A percentile compares a stretch with the other conserved stretches of the same genome.
phyloP scores from a whole-genome alignment of 2,329 filamentous ascomycete genomes.

The Beauveria caledonica region DNA sequence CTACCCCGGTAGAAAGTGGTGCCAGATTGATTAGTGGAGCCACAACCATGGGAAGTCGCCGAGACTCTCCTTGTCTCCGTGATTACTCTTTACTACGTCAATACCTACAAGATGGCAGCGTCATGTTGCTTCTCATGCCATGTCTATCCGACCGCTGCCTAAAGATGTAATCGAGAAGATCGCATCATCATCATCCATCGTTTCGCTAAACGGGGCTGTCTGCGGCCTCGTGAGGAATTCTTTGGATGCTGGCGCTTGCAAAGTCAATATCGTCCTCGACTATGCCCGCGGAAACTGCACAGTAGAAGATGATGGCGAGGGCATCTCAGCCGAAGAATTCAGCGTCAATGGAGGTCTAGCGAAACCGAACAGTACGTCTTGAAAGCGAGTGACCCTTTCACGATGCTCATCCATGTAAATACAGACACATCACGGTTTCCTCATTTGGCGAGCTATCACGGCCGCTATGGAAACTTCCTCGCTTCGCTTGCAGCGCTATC shows the following conservation, averaged over 20 bases:
- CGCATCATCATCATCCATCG: slow-evolving; percentile 75
- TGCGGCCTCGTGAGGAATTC: slow-evolving; percentile 73
- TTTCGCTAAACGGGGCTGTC: slow-evolving; percentile 62
- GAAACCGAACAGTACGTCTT: slow-evolving; percentile 58
- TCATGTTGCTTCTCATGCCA: slow-evolving; percentile 22
- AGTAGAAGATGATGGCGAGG: slow-evolving; percentile 77
- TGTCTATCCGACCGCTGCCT: slow-evolving; percentile 63
- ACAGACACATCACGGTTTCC: slow-evolving; percentile 64
- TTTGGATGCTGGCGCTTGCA: slow-evolving; percentile 68
- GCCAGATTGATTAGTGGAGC: slow-evolving; percentile 3
- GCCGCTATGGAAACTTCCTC: slow-evolving; percentile 66
- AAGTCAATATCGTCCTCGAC: slow-evolving; percentile 63
- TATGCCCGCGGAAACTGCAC: slow-evolving; percentile 66
- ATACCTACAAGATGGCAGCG: background rate
- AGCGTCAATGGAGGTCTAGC: slow-evolving; percentile 59
- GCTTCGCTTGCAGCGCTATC: slow-evolving; percentile 69
- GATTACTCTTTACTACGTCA: background rate
- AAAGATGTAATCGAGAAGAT: slow-evolving; percentile 67
- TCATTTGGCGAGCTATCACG: slow-evolving; percentile 42
- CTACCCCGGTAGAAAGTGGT: slow-evolving; percentile 8
- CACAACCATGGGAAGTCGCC: background rate
- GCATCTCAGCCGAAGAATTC: slow-evolving; percentile 71
- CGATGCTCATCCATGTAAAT: slow-evolving; percentile 25
- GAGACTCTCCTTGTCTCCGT: background rate
- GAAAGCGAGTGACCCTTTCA: background rate